Evolutionary conservation across 768 basidiomycete species (phyloP).

Genomic region (Macrocybe gigantea): DNA sequence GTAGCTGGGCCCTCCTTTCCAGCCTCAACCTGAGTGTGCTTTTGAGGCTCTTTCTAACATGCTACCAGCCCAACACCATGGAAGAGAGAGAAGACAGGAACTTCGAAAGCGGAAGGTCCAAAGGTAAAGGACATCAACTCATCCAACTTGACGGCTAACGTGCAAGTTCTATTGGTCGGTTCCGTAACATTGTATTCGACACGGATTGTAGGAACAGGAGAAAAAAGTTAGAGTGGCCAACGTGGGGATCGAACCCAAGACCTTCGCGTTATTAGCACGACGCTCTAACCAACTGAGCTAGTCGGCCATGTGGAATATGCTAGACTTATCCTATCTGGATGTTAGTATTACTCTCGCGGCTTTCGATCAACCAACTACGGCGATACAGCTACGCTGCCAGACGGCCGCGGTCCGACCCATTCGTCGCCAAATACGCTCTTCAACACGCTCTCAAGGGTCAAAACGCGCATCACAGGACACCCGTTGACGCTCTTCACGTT

Average conservation of each 20-base stretch:
- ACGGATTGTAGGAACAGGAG: neutral
- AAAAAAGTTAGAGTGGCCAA: conserved; percentile 42
- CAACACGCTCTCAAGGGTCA: conserved; percentile 9
- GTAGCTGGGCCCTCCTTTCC: too few species aligned
- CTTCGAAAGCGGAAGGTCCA: too few species aligned
- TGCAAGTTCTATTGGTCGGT: neutral
- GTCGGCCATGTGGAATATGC: conserved; percentile 46
- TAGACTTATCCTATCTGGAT: too few species aligned
- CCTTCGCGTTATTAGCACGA: conserved; percentile 85
- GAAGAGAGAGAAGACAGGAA: too few species aligned
- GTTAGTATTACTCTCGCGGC: too few species aligned
- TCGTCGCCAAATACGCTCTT: conserved; percentile 8
- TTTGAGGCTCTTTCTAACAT: too few species aligned
- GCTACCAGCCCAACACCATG: too few species aligned
- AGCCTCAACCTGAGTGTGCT: too few species aligned
- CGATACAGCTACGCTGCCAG: too few species aligned
- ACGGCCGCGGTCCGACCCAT: conserved; percentile 8
- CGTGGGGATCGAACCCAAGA: conserved; percentile 80
- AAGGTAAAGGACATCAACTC: too few species aligned
- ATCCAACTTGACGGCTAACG: too few species aligned
- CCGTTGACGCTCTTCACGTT: neutral
- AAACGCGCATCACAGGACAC: conserved; percentile 5
- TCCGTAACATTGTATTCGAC: neutral
- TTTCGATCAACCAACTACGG: too few species aligned
- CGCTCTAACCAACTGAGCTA: conserved; percentile 95